These are phyloP conservation scores for Pseudoperonospora humuli DNA, from an alignment of 352 stramenopile species.

Conservation along the genomic window DNA sequence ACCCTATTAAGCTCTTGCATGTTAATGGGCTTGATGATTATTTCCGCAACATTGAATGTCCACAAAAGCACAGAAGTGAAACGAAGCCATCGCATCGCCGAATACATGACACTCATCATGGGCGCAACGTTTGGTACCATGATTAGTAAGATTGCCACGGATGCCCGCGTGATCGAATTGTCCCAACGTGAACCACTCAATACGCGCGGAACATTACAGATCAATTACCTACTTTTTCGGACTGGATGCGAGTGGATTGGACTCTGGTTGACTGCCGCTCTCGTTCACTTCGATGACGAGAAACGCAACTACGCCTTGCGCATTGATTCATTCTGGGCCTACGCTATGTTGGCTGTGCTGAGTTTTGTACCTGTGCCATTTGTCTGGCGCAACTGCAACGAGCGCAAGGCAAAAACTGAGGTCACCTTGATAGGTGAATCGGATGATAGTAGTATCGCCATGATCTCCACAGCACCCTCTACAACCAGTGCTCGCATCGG, in stretches of 20 bases:
- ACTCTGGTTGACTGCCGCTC: conserved; percentile 37
- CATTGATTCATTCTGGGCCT: conserved; percentile 44
- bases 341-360: conserved; percentile 40
- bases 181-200: conserved; percentile 69
- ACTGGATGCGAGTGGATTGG: conserved; percentile 39
- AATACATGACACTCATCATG: conserved; percentile 66
- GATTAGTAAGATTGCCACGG: conserved; percentile 76
- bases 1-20: conserved; percentile 45
- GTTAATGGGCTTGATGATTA: conserved; percentile 42
- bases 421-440: conserved; percentile 18
- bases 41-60: conserved; percentile 37
- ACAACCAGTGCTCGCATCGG: conserved; percentile 16
- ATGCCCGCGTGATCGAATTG: conserved; percentile 75
- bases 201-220: conserved; percentile 62
- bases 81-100: conserved; percentile 32
- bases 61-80: conserved; percentile 18
- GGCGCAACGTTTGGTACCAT: conserved; percentile 73
- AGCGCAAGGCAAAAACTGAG: conserved; percentile 34
- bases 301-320: conserved; percentile 41
- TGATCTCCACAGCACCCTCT: conserved; percentile 8
- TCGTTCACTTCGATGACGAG: conserved; percentile 36
- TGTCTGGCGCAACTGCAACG: conserved; percentile 49
- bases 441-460: conserved; percentile 23
- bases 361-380: conserved; percentile 55
- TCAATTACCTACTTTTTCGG: conserved; percentile 67